Evolutionary conservation across 176 grass and related monocot species (phyloP).

Genomic region (Otatea glauca): DNA sequence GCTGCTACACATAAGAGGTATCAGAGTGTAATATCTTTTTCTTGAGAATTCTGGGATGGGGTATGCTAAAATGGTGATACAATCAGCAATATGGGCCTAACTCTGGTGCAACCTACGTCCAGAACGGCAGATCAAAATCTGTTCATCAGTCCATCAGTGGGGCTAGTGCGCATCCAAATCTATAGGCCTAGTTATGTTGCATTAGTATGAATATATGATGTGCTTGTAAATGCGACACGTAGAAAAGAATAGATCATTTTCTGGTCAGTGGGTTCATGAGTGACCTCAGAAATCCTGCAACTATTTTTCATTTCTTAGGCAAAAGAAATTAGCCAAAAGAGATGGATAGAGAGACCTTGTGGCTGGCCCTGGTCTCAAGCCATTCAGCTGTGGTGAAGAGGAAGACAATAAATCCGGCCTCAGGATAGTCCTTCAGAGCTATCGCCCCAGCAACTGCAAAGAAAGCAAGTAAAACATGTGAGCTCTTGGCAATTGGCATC

Average conservation of each 20-base stretch:
- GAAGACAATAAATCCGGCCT: constrained; percentile 91
- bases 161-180: constrained; percentile 38
- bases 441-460: constrained; percentile 86
- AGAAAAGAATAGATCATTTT: constrained; percentile 33
- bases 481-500: constrained; percentile 36
- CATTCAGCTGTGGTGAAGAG: constrained; percentile 93
- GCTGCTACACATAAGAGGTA: too few species aligned
- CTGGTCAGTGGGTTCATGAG: constrained; percentile 15
- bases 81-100: constrained; percentile 26
- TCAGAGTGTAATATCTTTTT: not conserved
- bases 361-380: constrained; percentile 86
- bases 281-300: constrained; percentile 16
- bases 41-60: constrained; percentile 18
- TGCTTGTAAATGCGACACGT: constrained; percentile 8
- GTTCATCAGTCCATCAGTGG: constrained; percentile 36
- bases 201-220: constrained; percentile 14
- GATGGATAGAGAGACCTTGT: constrained; percentile 58
- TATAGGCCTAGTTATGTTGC: not conserved
- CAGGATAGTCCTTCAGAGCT: constrained; percentile 79
- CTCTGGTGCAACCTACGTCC: not conserved
- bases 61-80: constrained; percentile 30
- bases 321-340: constrained; percentile 34
- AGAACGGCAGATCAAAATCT: constrained; percentile 36
- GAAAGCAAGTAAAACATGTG: constrained; percentile 29
- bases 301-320: constrained; percentile 1